Base-by-base conservation (phyloP, 768 basidiomycete species). In the Podaxis carcinomalis region DNA sequence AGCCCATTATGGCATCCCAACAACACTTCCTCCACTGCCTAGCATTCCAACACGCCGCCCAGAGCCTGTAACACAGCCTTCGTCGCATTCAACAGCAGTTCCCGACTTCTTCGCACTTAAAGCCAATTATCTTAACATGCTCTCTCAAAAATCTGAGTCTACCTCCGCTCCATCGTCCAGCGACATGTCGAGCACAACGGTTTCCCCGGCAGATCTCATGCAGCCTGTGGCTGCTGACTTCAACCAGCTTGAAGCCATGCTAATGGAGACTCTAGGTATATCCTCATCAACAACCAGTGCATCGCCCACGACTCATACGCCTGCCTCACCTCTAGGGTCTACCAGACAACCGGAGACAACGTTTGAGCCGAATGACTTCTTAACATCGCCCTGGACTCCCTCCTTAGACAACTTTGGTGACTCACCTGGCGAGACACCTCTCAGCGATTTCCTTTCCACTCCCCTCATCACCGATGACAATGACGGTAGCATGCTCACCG, bases 1-100 rank as follows among this genome's bases (percentile, higher is more conserved):
- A 67, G 79, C 85, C 68, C 89, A 90, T 61, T 85, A 90, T 89
- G 89, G 89, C 75, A 84, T 91, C 70, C 89, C 90, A 62, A 82
- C 85, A 66, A 81, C 78, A 64, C 73, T 92, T 51, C 89, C 90
- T 50, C 84, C 83, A 56, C 83, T 84, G 59, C 89, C 89, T 63
- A 81, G 83, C 57, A 83, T 84, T 70, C 78, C 77, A 65, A 78
- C 81, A 61, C 79, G 72, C 69, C 78, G 79, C 57, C 76, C 78
- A 74, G 73, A 77, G 67, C 73, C 77, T n/a, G 59, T 60, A 61
- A 69, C 77, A 64, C 56, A 72, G 64, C 69, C 75, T 67, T 44
- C 69, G 67, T 67, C 73, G 61, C 70, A 68, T 39, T 58, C 71
- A 57, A 65, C 69, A 51, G 50, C 74, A 58, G 59, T 76, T 55